Conservation (phyloP, 345 rosid species). For the Dovyalis caffra region DNA sequence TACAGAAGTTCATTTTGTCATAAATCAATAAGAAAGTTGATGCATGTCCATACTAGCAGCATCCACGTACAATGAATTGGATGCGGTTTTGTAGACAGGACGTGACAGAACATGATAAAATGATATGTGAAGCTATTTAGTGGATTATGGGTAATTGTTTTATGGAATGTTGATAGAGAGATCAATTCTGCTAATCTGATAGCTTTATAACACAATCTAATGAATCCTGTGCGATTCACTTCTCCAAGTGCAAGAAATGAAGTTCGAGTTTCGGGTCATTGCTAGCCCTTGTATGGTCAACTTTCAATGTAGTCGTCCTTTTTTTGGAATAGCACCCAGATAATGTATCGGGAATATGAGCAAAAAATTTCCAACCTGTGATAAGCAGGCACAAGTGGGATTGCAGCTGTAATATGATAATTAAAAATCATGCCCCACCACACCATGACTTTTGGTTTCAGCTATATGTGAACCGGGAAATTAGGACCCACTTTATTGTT, state of each 20-base stretch:
- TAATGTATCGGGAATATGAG: not conserved
- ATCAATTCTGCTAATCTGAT: not conserved
- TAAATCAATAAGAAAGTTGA: not conserved
- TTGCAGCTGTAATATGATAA: slow-evolving; percentile 30
- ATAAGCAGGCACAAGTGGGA: slow-evolving; percentile 34
- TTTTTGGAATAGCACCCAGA: not conserved
- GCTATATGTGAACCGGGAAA: not conserved
- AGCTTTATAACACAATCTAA: not conserved
- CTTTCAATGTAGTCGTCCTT: not conserved
- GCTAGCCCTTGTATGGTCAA: slow-evolving; percentile 2
- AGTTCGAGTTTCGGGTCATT: not conserved
- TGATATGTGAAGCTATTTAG: no score
- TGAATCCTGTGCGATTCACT: not conserved
- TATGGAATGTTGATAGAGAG: not conserved
- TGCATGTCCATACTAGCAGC: not conserved
- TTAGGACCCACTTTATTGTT: slow-evolving; percentile 11
- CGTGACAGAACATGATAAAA: not conserved
- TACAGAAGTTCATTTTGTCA: not conserved
- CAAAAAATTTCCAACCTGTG: slow-evolving; percentile 12
- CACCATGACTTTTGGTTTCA: slow-evolving; percentile 22
- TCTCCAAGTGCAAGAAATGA: not conserved
- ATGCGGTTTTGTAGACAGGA: not conserved
- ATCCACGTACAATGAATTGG: not conserved
- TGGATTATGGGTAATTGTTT: not conserved
- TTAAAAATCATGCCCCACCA: slow-evolving; percentile 5